phyloP scores from a whole-genome alignment of 1,284 basidiomycete genomes.

The Boletellus dicymbophilus region DNA sequence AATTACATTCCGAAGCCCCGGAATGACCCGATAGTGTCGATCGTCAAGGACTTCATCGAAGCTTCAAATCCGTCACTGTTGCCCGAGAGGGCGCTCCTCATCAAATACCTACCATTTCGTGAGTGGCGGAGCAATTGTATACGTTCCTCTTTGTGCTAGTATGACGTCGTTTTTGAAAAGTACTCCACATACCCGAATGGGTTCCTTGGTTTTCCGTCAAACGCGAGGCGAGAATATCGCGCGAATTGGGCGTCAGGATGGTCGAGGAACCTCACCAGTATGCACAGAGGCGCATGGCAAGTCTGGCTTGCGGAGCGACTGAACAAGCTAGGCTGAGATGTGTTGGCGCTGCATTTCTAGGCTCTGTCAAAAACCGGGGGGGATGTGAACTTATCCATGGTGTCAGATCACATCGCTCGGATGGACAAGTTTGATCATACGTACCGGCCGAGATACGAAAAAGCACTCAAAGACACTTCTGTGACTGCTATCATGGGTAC shows the following conservation, averaged over 20 bases:
- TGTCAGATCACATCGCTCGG: too few relatives aligned
- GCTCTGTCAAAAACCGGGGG: too few relatives aligned
- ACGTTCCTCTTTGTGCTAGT: too few relatives aligned
- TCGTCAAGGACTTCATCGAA: background rate
- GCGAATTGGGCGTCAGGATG: background rate
- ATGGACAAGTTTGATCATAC: too few relatives aligned
- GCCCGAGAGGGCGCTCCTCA: conserved; percentile 4
- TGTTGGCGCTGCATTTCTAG: too few relatives aligned
- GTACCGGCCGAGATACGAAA: too few relatives aligned
- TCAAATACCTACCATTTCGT: conserved; percentile 22
- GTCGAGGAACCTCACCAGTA: conserved; percentile 15
- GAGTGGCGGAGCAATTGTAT: too few relatives aligned
- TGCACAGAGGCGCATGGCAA: conserved; percentile 8
- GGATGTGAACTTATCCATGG: too few relatives aligned
- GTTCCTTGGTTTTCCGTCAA: conserved; percentile 18
- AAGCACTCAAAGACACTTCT: too few relatives aligned
- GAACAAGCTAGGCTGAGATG: background rate
- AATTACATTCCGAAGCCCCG: conserved; percentile 12
- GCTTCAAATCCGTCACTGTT: background rate
- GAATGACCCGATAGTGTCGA: conserved; percentile 9
- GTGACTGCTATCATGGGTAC: too few relatives aligned
- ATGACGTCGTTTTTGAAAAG: conserved; percentile 5
- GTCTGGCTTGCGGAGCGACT: background rate
- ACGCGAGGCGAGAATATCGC: conserved; percentile 8
- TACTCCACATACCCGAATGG: conserved; percentile 23